Evolutionary conservation across 2,329 filamentous ascomycete species (phyloP), one percentile per base, ranked within the genome.

Genomic region (Alternaria dauci): DNA sequence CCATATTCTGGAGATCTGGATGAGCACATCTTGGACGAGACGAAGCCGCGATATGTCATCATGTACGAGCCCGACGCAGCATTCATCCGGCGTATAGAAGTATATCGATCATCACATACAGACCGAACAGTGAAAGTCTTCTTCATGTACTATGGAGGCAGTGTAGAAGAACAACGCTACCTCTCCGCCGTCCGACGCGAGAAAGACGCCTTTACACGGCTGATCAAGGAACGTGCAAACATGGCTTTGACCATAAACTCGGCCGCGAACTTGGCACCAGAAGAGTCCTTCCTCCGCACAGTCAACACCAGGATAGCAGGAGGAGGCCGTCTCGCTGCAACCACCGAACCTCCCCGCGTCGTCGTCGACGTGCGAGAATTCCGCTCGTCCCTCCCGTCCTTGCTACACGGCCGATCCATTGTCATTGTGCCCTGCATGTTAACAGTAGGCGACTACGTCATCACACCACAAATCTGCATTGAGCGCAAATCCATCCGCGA

Each of bases 21-120:
- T 76, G 95, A 98, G 75, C 92, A 96, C 76, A 86, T 98, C n/a
- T 86, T 99, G 1, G 94, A 99, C 76, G 95, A 99, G 79, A 85
- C 95, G 59, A 93, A 92, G 73, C 95, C 95, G 34, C 89, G 92
- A 61, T 97, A 97, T 78, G 93, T 99, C 60, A 91, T 99, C 81
- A 98, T 99, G 95, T 99, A 97, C 78, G 95, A 98, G 76, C 94
- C 95, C 1, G 93, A 98, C 67, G 89, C 94, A 3, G 89, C 94
- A 3, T 99, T 99, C 77, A 97, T 98, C 72, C 89, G 95, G 14
- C 86, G 94, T 38, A 91, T 99, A 20, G 95, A 99, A 76, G 94
- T 98, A 2, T 99, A 98, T 79, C 89, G 95, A 39, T 97, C 93
- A 53, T 97, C 94, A 9, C 95, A 99, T 79, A 91, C 89, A 59